Base-by-base conservation (phyloP, 2,329 filamentous ascomycete species). In the Fusarium sp. region DNA sequence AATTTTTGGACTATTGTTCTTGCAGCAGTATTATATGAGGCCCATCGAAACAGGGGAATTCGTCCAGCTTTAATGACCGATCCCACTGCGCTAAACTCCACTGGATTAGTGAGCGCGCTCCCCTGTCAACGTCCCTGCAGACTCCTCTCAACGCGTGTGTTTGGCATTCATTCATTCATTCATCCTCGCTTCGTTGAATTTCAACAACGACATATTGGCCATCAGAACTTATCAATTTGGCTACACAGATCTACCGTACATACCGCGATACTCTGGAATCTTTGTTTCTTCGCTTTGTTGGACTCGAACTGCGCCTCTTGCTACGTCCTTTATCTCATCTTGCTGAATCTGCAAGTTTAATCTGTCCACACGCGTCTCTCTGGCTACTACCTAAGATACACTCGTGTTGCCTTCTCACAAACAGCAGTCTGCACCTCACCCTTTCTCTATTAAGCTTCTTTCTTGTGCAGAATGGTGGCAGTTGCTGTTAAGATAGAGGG, bases 381-480 rank as follows among this genome's bases (percentile, higher is more conserved):
- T 30, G 44, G 43, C 60, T 32, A 48, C n/a, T n/a, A n/a, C n/a
- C 23, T 23, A 23, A 23, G 65, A 48, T 65, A 65, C 62, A 69
- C 49, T 55, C 62, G 49, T 62, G 52, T 67, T 59, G 59, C 62
- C 41, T 53, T 62, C 37, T 51, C 56, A 46, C 51, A 56, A 63
- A 59, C 40, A 19, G 27, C 53, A 63, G 45, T 20, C 41, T 43
- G 41, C 41, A 55, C 43, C 44, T 62, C 27, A 20, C n/a, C 39
- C 20, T 8, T 22, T 20, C 19, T 63, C 48, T 41, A 40, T 45
- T 27, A 44, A 45, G 22, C 39, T 25, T 41, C 43, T 48, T 27
- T 39, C 44, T 33, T 58, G 40, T 56, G 56, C 57, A 74, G 72
- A 67, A 74, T 74, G 72, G 58, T 72, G 48, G 71, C 47, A 67